phyloP scores from a whole-genome alignment of 495 filamentous ascomycete species.

The Evansstolkia leycettana region DNA sequence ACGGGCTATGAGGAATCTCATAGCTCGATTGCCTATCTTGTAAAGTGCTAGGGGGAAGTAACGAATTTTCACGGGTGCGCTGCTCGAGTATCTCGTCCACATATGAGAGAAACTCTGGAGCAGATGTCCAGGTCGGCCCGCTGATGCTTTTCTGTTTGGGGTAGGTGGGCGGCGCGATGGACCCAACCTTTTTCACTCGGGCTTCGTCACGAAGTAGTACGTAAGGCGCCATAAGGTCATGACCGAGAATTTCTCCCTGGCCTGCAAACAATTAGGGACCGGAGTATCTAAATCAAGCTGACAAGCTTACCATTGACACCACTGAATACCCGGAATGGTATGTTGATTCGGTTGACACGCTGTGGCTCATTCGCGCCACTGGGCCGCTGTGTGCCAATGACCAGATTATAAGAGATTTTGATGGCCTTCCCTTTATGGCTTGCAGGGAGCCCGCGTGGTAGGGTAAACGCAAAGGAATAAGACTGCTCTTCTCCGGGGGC shows the following conservation, averaged over 20 bases:
- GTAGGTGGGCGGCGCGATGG: slow-evolving; percentile 6
- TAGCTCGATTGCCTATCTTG: slow-evolving; percentile 43
- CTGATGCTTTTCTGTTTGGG: slow-evolving; percentile 29
- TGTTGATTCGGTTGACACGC: slow-evolving; percentile 74
- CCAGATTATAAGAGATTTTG: slow-evolving; percentile 81
- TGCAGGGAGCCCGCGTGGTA: slow-evolving; percentile 80
- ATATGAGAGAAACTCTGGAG: slow-evolving; percentile 59
- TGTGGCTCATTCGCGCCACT: slow-evolving; percentile 66
- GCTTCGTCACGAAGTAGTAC: slow-evolving; percentile 83
- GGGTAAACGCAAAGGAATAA: slow-evolving; percentile 71
- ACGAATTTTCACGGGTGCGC: slow-evolving; percentile 36
- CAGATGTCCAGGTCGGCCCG: slow-evolving; percentile 24
- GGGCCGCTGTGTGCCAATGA: slow-evolving; percentile 84
- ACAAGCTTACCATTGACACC: slow-evolving; percentile 57
- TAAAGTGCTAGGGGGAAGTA: slow-evolving; percentile 56
- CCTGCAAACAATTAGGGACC: slow-evolving; percentile 29
- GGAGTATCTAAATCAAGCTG: background rate
- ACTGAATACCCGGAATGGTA: slow-evolving; percentile 90
- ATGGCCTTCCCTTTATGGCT: slow-evolving; percentile 87
- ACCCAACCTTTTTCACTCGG: slow-evolving; percentile 25
- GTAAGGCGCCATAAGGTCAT: slow-evolving; percentile 90
- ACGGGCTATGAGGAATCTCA: slow-evolving; percentile 16
- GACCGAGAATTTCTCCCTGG: slow-evolving; percentile 55
- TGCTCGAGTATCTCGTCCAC: slow-evolving; percentile 67
- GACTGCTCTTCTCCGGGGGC: slow-evolving; percentile 80